Base-by-base conservation (phyloP, 192 early-diverging fungal species). In the Backusella liffmaniae region DNA sequence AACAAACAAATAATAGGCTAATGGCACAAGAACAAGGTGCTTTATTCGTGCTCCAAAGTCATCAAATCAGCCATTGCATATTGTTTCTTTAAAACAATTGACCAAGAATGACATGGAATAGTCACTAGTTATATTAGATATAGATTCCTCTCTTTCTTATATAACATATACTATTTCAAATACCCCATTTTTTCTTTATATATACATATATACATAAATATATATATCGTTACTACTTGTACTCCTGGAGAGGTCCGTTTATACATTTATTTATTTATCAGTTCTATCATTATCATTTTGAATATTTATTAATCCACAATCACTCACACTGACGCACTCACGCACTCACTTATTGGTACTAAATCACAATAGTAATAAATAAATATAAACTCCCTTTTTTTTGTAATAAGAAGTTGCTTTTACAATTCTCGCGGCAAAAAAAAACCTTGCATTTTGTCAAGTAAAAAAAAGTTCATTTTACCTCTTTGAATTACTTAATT, bases 11-110 rank as follows among this genome's bases (percentile, higher is more conserved):
- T 8, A 34, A 53, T 73, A 53, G 41, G 23, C 32, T 26, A 41
- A 37, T 70, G 37, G 69, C 10, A 62, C 56, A 12, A 71, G 42
- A 3, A 74, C 51, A 42, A 65, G 65, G 44, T 74, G 73, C 65
- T 74, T 66, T 66, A 74, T 74, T 65, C 73, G 59, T 66, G 73
- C 37, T 13, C 73, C 73, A 10, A 34, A 62, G 16, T 16, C 34
- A 30, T 66, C 73, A 29, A 41, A 66, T 44, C 56, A 66, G 66
- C 37, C 59, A 65, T 37, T 74, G 16, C 73, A 49, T 26, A 66
- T 74, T 18, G 59, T 74, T 18, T 41, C 73, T 16, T 62, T 74
- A 53, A 56, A 30, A 62, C 51, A 36, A 56, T 34, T 37, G 34
- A 35, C 39, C n/a, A 73, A 71, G 13, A 44, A 71, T 29, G 42